Evolutionary conservation across 2,329 filamentous ascomycete genomes (phyloP).

Genomic region (Diaporthe australafricana): DNA sequence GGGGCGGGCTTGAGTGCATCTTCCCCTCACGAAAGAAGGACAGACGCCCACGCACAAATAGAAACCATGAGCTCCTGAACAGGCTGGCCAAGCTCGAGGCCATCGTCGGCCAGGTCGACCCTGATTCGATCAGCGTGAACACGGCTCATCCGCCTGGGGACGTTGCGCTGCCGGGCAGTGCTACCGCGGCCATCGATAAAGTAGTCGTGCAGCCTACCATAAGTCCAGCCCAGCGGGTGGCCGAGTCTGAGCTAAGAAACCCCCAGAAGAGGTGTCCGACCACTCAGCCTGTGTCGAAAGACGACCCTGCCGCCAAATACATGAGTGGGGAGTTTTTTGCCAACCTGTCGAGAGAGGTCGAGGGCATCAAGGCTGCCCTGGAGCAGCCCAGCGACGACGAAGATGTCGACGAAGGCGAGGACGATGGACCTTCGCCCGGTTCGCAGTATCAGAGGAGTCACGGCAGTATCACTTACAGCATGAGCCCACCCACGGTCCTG

Average conservation of each 20-base stretch:
- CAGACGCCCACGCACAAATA: constrained; percentile 53
- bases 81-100: constrained; percentile 57
- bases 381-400: constrained; percentile 56
- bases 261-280: constrained; percentile 32
- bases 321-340: constrained; percentile 58
- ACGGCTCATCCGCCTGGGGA: neutral
- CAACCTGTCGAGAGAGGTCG: constrained; percentile 56
- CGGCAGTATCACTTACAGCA: constrained; percentile 10
- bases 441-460: constrained; percentile 38
- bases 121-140: constrained; percentile 40
- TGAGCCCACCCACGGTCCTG: constrained; percentile 27
- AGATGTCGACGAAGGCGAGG: constrained; percentile 46
- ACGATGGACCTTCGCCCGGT: constrained; percentile 43
- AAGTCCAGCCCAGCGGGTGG: neutral
- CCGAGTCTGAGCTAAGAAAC: constrained; percentile 22
- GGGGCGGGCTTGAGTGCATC: constrained; percentile 58
- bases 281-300: constrained; percentile 25
- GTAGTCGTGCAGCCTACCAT: neutral
- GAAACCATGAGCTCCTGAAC: constrained; percentile 57
- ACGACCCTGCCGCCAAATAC: constrained; percentile 45
- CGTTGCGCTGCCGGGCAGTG: neutral
- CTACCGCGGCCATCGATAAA: neutral
- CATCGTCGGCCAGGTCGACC: constrained; percentile 58
- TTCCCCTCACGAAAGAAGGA: constrained; percentile 59
- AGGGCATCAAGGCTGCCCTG: constrained; percentile 56